Conservation (phyloP, 805 yeast genomes). For the Candida sithepensis region DNA sequence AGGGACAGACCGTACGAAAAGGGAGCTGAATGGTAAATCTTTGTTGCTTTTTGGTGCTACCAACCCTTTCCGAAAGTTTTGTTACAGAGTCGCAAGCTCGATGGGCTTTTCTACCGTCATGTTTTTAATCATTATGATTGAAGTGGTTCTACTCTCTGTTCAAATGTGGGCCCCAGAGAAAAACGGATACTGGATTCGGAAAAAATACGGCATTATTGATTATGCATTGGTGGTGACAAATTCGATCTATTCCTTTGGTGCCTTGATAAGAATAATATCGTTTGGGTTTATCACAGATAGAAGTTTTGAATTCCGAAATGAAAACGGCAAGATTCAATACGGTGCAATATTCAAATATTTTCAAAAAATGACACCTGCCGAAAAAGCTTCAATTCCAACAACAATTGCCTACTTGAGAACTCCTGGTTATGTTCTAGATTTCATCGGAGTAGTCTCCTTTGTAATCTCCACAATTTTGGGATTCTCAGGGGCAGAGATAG, state of each 20-base stretch:
- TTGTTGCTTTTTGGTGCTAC: conserved; percentile 34
- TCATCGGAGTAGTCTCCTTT: conserved; percentile 57
- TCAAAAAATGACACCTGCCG: not conserved
- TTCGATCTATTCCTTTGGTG: conserved; percentile 54
- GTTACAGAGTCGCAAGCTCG: conserved; percentile 29
- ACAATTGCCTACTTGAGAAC: conserved; percentile 62
- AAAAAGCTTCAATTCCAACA: not conserved
- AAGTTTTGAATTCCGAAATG: not conserved
- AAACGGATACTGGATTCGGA: conserved; percentile 33
- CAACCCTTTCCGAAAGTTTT: conserved; percentile 28
- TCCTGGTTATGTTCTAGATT: conserved; percentile 79
- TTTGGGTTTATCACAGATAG: conserved; percentile 46
- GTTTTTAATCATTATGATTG: conserved; percentile 39
- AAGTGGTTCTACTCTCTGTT: conserved; percentile 42
- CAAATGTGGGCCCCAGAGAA: conserved; percentile 54
- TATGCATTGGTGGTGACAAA: conserved; percentile 49
- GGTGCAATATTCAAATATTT: not conserved
- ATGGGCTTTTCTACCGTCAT: conserved; percentile 31
- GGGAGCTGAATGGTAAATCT: conserved; percentile 33
- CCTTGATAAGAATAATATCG: conserved; percentile 52
- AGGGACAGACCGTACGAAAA: conserved; percentile 1
- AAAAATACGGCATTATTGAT: conserved; percentile 48
- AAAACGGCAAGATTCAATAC: not conserved
- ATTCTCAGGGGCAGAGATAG: conserved; percentile 42
- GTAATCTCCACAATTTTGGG: conserved; percentile 65